Conservation (phyloP, 495 filamentous ascomycete genomes). For the Endocarpon pusillum region DNA sequence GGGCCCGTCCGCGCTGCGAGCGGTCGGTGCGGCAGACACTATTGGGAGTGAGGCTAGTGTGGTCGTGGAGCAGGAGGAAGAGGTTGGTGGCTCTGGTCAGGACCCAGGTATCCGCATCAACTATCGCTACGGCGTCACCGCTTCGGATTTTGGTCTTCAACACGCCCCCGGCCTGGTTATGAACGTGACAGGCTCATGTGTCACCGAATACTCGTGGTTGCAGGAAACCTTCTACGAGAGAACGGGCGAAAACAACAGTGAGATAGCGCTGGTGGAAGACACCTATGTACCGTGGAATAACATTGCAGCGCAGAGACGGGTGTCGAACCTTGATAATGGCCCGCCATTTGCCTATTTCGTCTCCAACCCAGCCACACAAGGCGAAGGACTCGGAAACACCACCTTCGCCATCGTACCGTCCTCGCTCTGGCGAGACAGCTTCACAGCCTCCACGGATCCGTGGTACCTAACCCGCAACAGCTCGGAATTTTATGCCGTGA, state of each 20-base stretch:
- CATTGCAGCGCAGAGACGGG: background rate
- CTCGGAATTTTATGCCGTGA: too few relatives aligned
- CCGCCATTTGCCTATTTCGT: constrained; percentile 4
- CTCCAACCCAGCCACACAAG: constrained; percentile 7
- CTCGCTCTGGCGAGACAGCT: constrained; percentile 15
- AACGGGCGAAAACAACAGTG: constrained; percentile 6
- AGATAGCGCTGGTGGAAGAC: background rate
- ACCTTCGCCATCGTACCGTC: constrained; percentile 17
- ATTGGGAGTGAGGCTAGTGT: too few relatives aligned
- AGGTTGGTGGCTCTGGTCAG: constrained; percentile 5
- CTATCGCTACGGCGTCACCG: constrained; percentile 18
- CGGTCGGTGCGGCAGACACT: constrained; percentile 9
- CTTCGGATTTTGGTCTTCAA: constrained; percentile 20
- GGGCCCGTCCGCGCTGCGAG: constrained; percentile 15
- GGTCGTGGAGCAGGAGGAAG: too few relatives aligned
- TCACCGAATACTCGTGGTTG: constrained; percentile 17
- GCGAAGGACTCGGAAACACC: constrained; percentile 9
- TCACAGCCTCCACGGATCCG: constrained; percentile 14
- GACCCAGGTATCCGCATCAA: constrained; percentile 10
- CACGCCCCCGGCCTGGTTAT: constrained; percentile 14
- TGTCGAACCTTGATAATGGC: background rate
- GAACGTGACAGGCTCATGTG: constrained; percentile 17
- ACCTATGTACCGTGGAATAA: constrained; percentile 1
- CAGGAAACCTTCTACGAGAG: background rate
- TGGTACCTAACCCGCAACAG: constrained; percentile 16